Evolutionary conservation across 352 stramenopile genomes (phyloP), one percentile per base, ranked within the genome.

Genomic region (Pythium scleroteichum): DNA sequence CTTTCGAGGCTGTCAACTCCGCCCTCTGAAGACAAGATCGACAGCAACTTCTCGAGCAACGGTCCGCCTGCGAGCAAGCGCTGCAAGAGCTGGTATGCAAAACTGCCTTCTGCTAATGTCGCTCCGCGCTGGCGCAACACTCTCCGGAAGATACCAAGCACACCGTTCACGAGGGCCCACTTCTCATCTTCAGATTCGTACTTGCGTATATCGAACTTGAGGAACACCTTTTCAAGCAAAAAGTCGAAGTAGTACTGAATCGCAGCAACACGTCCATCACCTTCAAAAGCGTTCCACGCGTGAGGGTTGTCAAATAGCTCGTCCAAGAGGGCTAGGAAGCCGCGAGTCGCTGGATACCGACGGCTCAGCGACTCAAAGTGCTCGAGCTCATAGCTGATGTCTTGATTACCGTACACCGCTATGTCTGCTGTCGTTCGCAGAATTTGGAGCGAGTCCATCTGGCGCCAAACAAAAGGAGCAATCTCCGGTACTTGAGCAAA

Each of bases 241-340:
- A 90, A 92, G 26, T 92, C 83, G 50, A 95, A 92, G 69, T 95
- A 95, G 54, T 78, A 80, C 62, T 93, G 84, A 29, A 91, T 90
- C 16, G 83, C 83, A n/a, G 78, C 73, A 7, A 92, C 70, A 33
- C 79, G 79, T 7, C 82, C 84, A 61, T 93, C 82, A 10, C 81
- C 79, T 63, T 90, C 84, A 26, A 91, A 87, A 16, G 82, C 74
- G 33, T 75, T 85, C 84, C 84, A 93, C 2, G 78, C 80, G 20
- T 87, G 75, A 44, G 79, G 82, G 53, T 89, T 88, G 41, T 83
- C 75, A 61, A 95, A 93, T 2, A 94, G 48, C 62, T 93, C 80
- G 46, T 85, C 76, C 20, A 95, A 57, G 14, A 95, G 68, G 9
- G 78, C 76, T 13, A 95, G 66, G 23, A 95, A 92, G 6, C 86